phyloP scores from a whole-genome alignment of 306 rosid genomes.

The Cucumis cinereus region DNA sequence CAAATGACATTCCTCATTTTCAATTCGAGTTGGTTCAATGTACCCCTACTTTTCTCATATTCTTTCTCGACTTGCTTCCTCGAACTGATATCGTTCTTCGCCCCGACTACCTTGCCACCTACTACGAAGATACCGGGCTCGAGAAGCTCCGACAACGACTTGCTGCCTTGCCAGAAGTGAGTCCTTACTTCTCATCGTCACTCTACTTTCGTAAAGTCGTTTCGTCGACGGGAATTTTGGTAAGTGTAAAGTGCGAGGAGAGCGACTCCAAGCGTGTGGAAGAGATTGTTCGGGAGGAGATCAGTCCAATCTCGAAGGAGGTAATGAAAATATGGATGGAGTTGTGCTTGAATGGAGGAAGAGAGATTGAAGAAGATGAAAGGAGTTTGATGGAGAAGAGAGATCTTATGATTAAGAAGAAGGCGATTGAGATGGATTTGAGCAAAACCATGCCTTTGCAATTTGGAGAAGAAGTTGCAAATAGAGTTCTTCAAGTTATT shows the following conservation, averaged over 20 bases:
- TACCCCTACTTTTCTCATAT: conserved; percentile 15
- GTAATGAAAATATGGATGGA: conserved; percentile 13
- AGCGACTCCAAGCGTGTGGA: neutral
- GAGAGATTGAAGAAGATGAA: conserved; percentile 5
- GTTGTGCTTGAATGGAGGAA: neutral
- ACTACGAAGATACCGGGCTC: conserved; percentile 7
- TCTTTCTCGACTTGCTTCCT: conserved; percentile 20
- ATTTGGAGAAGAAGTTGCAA: conserved; percentile 18
- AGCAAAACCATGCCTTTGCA: conserved; percentile 16
- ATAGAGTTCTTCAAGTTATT: conserved; percentile 12
- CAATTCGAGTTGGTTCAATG: conserved; percentile 17
- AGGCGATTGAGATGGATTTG: conserved; percentile 16
- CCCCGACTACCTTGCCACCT: conserved; percentile 17
- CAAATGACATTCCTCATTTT: conserved; percentile 17
- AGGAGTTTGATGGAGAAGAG: conserved; percentile 12
- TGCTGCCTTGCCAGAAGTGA: neutral
- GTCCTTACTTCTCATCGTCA: conserved; percentile 18
- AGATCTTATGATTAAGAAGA: conserved; percentile 12
- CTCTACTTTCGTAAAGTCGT: conserved; percentile 16
- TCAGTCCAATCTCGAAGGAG: conserved; percentile 12
- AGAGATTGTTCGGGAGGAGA: conserved; percentile 4
- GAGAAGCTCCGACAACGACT: conserved; percentile 4
- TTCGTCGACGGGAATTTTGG: conserved; percentile 14
- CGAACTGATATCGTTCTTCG: conserved; percentile 9
- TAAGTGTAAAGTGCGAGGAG: conserved; percentile 9